Conservation (phyloP, 164 flowering plant genomes). For the Dillenia suffruticosa region DNA sequence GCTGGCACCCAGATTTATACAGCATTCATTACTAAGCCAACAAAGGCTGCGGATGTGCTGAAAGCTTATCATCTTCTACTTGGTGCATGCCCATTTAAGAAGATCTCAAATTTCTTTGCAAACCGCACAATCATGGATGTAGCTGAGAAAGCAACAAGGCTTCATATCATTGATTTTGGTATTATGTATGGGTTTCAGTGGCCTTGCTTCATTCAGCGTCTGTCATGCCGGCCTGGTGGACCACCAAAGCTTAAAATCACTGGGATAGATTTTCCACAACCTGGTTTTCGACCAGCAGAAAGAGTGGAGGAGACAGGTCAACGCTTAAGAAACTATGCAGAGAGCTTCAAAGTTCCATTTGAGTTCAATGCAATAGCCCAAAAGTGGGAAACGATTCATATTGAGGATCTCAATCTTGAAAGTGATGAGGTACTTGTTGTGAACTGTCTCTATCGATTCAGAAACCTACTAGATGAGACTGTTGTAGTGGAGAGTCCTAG, state of each 20-base stretch:
- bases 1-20: constrained; percentile 14
- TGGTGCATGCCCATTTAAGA: constrained; percentile 21
- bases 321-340: constrained; percentile 22
- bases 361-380: constrained; percentile 21
- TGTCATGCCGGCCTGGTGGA: constrained; percentile 24
- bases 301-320: constrained; percentile 26
- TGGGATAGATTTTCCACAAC: constrained; percentile 29
- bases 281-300: constrained; percentile 27
- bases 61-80: constrained; percentile 22
- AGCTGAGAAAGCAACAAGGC: constrained; percentile 19
- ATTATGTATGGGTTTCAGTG: constrained; percentile 27
- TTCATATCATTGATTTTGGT: constrained; percentile 27
- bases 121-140: constrained; percentile 18
- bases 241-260: constrained; percentile 30
- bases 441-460: constrained; percentile 18
- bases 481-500: constrained; percentile 23
- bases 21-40: not conserved
- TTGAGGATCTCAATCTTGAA: constrained; percentile 20
- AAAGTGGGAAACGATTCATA: constrained; percentile 20
- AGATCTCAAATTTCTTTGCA: constrained; percentile 21
- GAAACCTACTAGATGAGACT: constrained; percentile 24
- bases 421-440: constrained; percentile 23
- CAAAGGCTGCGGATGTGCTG: constrained; percentile 21
- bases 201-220: constrained; percentile 25
- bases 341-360: constrained; percentile 24